phyloP scores from a whole-genome alignment of 208 protist genomes.

The Trichomonas tenax region DNA sequence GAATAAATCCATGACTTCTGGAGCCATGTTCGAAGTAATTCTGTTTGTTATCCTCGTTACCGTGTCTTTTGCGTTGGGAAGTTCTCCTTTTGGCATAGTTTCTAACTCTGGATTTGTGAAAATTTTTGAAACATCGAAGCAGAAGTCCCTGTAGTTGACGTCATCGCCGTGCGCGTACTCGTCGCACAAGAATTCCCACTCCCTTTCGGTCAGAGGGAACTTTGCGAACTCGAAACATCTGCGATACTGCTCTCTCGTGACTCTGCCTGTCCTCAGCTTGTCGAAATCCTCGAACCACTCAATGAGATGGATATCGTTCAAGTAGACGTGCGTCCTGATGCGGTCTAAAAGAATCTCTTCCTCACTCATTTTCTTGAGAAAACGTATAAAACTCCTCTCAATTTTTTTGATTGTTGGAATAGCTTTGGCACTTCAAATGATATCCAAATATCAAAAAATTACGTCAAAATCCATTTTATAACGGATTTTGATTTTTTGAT shows the following conservation, averaged over 20 bases:
- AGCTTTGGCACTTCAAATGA: no score
- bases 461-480: no score
- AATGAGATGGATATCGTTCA: neutral
- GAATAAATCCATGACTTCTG: neutral
- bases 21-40: neutral
- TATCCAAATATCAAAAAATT: no score
- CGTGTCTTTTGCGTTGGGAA: neutral
- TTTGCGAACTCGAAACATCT: conserved; percentile 10
- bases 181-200: neutral
- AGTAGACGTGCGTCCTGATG: neutral
- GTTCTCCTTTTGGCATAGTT: neutral
- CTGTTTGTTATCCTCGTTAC: neutral
- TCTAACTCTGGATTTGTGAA: conserved; percentile 18
- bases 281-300: conserved; percentile 23
- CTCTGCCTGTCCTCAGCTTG: neutral
- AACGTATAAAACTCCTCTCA: no score
- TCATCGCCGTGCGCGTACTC: neutral
- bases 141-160: neutral
- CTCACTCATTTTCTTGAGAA: neutral
- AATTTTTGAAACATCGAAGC: neutral
- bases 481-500: no score
- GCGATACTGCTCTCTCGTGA: neutral
- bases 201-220: neutral
- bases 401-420: no score
- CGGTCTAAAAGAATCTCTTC: conserved; percentile 1